These are phyloP conservation scores for Dendrostoma leiphaemia DNA, from an alignment of 2,329 filamentous ascomycete species.

Conservation along the genomic window DNA sequence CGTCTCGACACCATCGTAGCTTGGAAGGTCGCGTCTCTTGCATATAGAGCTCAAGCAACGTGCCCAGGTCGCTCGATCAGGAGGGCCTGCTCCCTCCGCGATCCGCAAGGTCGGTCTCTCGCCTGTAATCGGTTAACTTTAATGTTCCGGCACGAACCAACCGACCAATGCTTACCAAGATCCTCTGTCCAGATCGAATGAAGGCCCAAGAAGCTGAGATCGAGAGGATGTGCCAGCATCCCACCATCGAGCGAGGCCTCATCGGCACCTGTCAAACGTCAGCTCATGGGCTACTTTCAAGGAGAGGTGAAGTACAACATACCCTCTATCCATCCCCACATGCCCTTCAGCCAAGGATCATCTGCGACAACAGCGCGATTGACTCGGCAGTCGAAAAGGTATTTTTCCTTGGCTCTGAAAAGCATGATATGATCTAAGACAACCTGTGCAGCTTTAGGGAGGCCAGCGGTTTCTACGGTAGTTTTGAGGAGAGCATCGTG, in stretches of 20 bases:
- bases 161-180: slow-evolving; percentile 48
- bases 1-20: slow-evolving; percentile 63
- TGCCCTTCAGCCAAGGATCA: slow-evolving; percentile 70
- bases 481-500: slow-evolving; percentile 54
- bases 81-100: slow-evolving; percentile 40
- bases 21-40: slow-evolving; percentile 58
- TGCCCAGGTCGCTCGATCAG: slow-evolving; percentile 56
- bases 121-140: slow-evolving; percentile 5
- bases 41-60: slow-evolving; percentile 63
- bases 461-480: slow-evolving; percentile 41
- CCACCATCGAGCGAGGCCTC: slow-evolving; percentile 62
- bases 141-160: slow-evolving; percentile 14
- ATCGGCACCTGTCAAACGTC: slow-evolving; percentile 51
- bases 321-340: slow-evolving; percentile 77
- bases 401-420: slow-evolving; percentile 58
- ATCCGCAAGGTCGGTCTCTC: slow-evolving; percentile 33
- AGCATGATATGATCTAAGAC: slow-evolving; percentile 58
- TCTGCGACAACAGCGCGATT: slow-evolving; percentile 69
- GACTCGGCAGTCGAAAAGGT: slow-evolving; percentile 60
- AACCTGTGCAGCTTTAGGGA: slow-evolving; percentile 50
- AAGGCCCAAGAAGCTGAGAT: slow-evolving; percentile 75
- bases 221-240: slow-evolving; percentile 67
- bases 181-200: slow-evolving; percentile 69
- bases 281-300: slow-evolving; percentile 11
- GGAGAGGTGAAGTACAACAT: slow-evolving; percentile 26